Conservation (phyloP, 805 yeast species). For the Lipomyces orientalis region DNA sequence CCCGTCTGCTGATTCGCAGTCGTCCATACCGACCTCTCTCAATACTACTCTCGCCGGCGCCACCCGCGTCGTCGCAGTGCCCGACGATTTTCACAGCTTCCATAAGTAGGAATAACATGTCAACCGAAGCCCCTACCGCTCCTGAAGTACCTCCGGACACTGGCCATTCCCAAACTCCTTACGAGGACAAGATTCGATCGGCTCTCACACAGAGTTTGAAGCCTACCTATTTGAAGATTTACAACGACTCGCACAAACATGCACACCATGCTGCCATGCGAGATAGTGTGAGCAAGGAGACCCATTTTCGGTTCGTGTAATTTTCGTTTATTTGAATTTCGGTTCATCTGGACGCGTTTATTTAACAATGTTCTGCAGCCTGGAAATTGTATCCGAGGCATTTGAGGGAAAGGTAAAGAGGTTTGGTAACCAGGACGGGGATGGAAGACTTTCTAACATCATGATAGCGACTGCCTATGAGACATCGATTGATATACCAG, state of each 20-base stretch:
- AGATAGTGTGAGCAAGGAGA: conserved; percentile 76
- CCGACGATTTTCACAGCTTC: not conserved
- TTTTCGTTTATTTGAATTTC: not conserved
- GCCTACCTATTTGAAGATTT: conserved; percentile 58
- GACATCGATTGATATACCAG: conserved; percentile 78
- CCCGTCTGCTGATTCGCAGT: not conserved
- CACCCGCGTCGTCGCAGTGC: not conserved
- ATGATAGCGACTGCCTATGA: conserved; percentile 43
- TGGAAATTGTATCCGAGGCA: conserved; percentile 71
- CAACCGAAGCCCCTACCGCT: not conserved
- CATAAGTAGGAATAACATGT: not conserved
- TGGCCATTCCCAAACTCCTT: conserved; percentile 22
- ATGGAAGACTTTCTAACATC: not conserved
- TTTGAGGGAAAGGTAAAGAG: conserved; percentile 73
- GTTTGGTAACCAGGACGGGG: too few relatives aligned
- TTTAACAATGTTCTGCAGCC: conserved; percentile 43
- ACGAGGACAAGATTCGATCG: conserved; percentile 29
- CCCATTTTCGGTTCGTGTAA: conserved; percentile 62
- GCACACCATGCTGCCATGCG: conserved; percentile 83
- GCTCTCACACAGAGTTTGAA: conserved; percentile 41
- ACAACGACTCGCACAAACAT: conserved; percentile 87
- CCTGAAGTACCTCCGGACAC: conserved; percentile 10
- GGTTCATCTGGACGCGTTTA: not conserved
- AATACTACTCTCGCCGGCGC: not conserved
- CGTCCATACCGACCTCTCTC: not conserved